Base-by-base conservation (phyloP, 768 basidiomycete genomes). In the Chiua virens region DNA sequence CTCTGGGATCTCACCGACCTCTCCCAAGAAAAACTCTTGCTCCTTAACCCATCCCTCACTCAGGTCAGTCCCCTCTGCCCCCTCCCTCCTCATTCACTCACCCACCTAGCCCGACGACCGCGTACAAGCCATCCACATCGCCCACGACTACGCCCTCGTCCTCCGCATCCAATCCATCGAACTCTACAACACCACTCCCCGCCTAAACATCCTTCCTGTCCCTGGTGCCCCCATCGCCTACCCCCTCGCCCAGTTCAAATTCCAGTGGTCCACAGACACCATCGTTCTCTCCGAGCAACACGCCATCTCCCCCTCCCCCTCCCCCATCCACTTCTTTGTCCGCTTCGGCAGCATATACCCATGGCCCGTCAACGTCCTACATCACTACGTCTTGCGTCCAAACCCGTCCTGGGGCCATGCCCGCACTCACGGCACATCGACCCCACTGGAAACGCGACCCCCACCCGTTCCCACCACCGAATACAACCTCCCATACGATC, bases 321-420 rank as follows among this genome's bases (percentile, higher is more conserved):
- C 68, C 1, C 68, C 72, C 0, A 71, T 87, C 48, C 76, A 76
- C 55, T 65, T 87, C 17, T 71, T 83, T 38, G 61, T 86, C 18
- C 82, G 87, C 15, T 87, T 81, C 58, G 78, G 75, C 13, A 82
- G 78, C 61, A 72, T 70, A 47, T 80, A 77, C 52, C 84, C 84
- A 3, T 87, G 85, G 86, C 83, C 85, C 1, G 77, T 82, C 54
- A 87, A 89, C 63, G 66, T 82, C 22, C 72, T 87, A n/a, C 83
- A 87, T 56, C 80, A 83, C 63, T 85, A 77, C 60, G 61, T 74
- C 30, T 71, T 89, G 15, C 62, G 62, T 2, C 75, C 78, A 0
- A 80, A 83, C 60, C 55, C 66, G 4, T 48, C 61, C 7, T 80
- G 74, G 58, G 55, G 62, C 27, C 7, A n/a, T 27, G 34, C 30